Evolutionary conservation across 345 rosid genomes (phyloP), one percentile per base, ranked within the genome.

Genomic region (Diplotaxis tenuifolia): DNA sequence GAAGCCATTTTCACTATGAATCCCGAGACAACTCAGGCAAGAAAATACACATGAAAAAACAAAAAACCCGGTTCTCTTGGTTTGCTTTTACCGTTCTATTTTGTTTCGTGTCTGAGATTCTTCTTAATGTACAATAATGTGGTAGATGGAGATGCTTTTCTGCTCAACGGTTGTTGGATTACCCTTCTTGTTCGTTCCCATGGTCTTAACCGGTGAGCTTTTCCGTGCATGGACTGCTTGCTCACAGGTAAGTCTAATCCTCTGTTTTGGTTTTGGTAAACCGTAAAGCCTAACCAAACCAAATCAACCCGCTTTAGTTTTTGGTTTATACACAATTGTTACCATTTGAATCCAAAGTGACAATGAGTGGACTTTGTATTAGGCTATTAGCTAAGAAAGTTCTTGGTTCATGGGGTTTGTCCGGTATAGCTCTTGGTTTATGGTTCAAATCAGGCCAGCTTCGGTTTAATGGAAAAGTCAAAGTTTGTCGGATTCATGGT

Each of bases 191-290:
- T 76, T 92, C 47, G 96, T 93, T 5, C 99, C 99, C 23, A 95
- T 95, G 99, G 71, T 95, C 58, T 78, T 95, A 57, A 95, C 97
- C n/a, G 99, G 97, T 22, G 99, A 95, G 83, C 74, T 95, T 66
- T 87, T 92, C 65, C 87, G 70, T 72, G 99, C 99, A 49, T 95
- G 96, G 99, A 88, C 68, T 81, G 89, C 99, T 5, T 95, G 99
- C 63, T 83, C 88, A 45, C 90, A 95, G 86, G 99, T 92, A 84
- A 75, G 77, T 59, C 4, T 50, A 9, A 45, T 29, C 54, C 62
- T 57, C 62, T 70, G n/a, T 16, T 5, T 42, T 63, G 20, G 27
- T 5, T 29, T 63, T 12, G 5, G 28, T 40, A 27, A 27, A 9
- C 14, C 50, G 23, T 29, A 29, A 25, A 25, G 28, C 1, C 4